A percentile compares a stretch with the other conserved stretches of the same genome.
Evolutionary conservation across 345 rosid genomes (phyloP).

Genomic region (Rhodamnia rubescens): DNA sequence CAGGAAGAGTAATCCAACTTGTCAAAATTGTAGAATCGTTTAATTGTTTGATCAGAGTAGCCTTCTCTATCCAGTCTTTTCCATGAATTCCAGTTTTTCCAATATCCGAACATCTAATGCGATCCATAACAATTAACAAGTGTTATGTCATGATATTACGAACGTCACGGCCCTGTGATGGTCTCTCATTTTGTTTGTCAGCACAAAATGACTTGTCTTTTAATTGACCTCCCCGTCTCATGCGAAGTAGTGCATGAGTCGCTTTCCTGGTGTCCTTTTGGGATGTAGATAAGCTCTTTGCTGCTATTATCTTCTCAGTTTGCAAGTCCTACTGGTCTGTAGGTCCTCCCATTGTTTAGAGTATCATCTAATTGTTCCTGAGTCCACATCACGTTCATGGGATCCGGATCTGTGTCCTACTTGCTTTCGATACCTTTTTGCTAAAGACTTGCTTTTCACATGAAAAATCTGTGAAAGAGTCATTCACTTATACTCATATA

Average conservation of each 20-base stretch:
- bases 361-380: no score
- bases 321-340: no score
- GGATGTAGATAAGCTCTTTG: no score
- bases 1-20: background rate
- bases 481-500: no score
- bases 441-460: no score
- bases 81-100: background rate
- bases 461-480: no score
- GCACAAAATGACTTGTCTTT: background rate
- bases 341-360: no score
- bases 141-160: no score
- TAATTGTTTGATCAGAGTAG: rapidly evolving
- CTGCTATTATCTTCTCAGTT: no score
- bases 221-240: background rate
- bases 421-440: no score
- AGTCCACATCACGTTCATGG: no score
- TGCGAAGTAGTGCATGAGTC: background rate
- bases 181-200: background rate
- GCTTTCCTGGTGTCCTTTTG: background rate
- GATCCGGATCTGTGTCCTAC: no score
- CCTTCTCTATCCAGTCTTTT: background rate
- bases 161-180: rapidly evolving
- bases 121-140: background rate
- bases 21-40: rapidly evolving
- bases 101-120: rapidly evolving